Evolutionary conservation across 2,329 filamentous ascomycete genomes (phyloP).

Genomic region (Microsporum audouinii): DNA sequence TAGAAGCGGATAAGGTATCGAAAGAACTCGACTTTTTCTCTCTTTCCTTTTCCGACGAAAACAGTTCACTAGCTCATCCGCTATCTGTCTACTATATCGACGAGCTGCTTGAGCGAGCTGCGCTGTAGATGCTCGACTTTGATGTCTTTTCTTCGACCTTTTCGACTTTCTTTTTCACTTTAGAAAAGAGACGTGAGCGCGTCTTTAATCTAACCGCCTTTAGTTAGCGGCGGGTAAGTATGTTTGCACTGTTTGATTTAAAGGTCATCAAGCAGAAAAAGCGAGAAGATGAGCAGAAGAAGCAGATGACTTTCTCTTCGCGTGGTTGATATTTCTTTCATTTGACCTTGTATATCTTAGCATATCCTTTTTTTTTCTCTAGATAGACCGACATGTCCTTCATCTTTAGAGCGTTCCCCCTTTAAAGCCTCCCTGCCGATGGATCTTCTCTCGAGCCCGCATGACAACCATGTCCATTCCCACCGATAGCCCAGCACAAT

Average conservation of each 20-base stretch:
- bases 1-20: neutral
- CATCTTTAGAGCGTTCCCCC: neutral
- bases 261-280: neutral
- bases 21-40: neutral
- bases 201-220: neutral
- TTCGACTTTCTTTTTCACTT: neutral
- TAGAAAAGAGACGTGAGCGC: conserved; percentile 1
- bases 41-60: neutral
- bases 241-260: conserved; percentile 1
- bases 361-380: neutral
- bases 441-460: neutral
- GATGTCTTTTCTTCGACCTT: neutral
- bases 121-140: neutral
- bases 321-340: neutral
- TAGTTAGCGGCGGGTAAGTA: neutral
- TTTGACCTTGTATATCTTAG: conserved; percentile 1
- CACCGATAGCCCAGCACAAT: conserved; percentile 9
- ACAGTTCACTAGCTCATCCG: neutral
- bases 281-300: neutral
- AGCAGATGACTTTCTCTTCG: neutral
- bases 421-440: neutral
- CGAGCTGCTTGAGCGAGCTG: neutral
- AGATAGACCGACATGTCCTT: neutral
- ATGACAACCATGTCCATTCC: conserved; percentile 11
- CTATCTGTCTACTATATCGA: neutral